phyloP scores from a whole-genome alignment of 2,329 filamentous ascomycete genomes.

The Monosporascus sp. region DNA sequence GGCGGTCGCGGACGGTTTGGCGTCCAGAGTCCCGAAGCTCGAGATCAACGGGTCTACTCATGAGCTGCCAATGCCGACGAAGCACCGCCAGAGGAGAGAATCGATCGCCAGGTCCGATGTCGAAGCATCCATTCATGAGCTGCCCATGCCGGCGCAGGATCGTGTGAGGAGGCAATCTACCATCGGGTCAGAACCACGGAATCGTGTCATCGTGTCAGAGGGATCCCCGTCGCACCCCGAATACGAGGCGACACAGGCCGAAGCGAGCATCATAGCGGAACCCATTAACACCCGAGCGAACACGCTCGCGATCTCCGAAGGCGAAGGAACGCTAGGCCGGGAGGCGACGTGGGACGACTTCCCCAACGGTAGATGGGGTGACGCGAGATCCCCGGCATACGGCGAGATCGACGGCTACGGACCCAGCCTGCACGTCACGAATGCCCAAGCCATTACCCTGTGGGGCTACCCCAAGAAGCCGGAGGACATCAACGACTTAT shows the following conservation, averaged over 20 bases:
- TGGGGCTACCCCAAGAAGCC: conserved; percentile 74
- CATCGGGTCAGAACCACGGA: conserved; percentile 78
- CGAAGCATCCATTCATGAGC: conserved; percentile 37
- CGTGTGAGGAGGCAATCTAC: conserved; percentile 64
- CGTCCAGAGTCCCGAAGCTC: conserved; percentile 38
- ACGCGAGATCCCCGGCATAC: conserved; percentile 86
- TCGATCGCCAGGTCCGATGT: conserved; percentile 55
- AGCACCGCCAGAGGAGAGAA: conserved; percentile 51
- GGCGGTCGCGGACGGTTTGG: conserved; percentile 43
- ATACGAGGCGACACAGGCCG: conserved; percentile 68
- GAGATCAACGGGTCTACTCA: conserved; percentile 44
- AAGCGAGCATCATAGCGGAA: conserved; percentile 70
- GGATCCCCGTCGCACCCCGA: conserved; percentile 53
- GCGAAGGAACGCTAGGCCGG: conserved; percentile 79
- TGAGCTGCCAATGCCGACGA: conserved; percentile 22
- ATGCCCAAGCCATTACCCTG: conserved; percentile 73
- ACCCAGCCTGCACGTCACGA: conserved; percentile 85
- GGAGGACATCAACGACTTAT: conserved; percentile 72
- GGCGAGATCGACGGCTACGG: conserved; percentile 98
- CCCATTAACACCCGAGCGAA: conserved; percentile 74
- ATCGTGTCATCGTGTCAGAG: conserved; percentile 76
- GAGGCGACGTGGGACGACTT: conserved; percentile 99
- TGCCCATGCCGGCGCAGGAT: conserved; percentile 27
- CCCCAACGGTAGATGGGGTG: conserved; percentile 92
- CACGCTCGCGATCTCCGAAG: conserved; percentile 89